phyloP scores from a whole-genome alignment of 169 alveolate genomes.

The Eimeria tenella region DNA sequence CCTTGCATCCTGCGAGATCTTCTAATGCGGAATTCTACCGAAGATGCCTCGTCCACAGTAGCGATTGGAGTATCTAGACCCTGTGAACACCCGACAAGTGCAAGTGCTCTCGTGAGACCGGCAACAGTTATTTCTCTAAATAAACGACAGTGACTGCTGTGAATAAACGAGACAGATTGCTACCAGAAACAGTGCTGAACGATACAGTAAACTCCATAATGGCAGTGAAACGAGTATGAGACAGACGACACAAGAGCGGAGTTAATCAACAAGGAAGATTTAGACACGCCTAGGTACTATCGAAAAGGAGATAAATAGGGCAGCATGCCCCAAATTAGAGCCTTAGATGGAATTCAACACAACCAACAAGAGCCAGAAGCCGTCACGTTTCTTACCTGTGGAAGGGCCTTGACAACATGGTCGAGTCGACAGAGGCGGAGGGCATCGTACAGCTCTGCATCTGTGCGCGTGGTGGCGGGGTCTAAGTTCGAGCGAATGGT shows the following conservation, averaged over 20 bases:
- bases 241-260: too few relatives aligned
- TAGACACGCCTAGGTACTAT: background rate
- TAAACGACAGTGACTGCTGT: too few relatives aligned
- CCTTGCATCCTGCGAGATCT: slow-evolving; percentile 19
- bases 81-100: background rate
- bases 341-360: too few relatives aligned
- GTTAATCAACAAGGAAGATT: background rate
- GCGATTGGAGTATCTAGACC: slow-evolving; percentile 15
- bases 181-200: too few relatives aligned
- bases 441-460: slow-evolving; percentile 78
- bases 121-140: too few relatives aligned
- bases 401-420: slow-evolving; percentile 67
- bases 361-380: background rate
- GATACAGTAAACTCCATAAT: too few relatives aligned
- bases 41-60: slow-evolving; percentile 26
- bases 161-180: too few relatives aligned
- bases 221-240: too few relatives aligned
- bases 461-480: slow-evolving; percentile 84
- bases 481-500: slow-evolving; percentile 88
- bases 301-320: background rate
- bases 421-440: slow-evolving; percentile 72
- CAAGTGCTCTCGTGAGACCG: too few relatives aligned
- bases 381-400: slow-evolving; percentile 60
- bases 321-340: background rate
- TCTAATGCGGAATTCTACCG: slow-evolving; percentile 1